phyloP scores from a whole-genome alignment of 176 grass and related monocot genomes.

The Avena eriantha region DNA sequence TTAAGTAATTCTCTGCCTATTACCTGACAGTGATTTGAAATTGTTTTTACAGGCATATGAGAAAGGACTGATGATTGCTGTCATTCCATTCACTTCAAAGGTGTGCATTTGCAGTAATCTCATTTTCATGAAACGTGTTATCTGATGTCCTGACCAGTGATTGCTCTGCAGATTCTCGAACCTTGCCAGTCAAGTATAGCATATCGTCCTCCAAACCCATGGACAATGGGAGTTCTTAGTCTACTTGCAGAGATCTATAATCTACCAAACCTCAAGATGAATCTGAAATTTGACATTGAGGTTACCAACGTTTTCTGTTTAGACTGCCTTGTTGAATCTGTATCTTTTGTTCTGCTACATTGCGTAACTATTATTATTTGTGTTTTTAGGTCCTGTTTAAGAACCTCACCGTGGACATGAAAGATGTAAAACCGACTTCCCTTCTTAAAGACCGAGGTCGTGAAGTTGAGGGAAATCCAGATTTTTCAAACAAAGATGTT shows the following conservation, averaged over 20 bases:
- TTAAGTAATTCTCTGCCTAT: not conserved
- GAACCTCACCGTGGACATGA: conserved; percentile 81
- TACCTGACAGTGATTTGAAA: conserved; percentile 19
- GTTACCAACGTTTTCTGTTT: conserved; percentile 42
- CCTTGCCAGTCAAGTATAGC: conserved; percentile 86
- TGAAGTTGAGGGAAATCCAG: conserved; percentile 84
- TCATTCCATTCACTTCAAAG: conserved; percentile 92
- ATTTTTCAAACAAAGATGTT: conserved; percentile 92
- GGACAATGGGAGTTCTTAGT: conserved; percentile 92
- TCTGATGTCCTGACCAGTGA: conserved; percentile 6
- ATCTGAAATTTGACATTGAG: conserved; percentile 95
- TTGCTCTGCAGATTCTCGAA: conserved; percentile 75
- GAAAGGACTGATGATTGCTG: conserved; percentile 88
- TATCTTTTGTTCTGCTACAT: conserved; percentile 27
- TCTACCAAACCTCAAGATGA: conserved; percentile 94
- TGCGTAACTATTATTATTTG: conserved; percentile 27
- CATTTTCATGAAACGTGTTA: conserved; percentile 14
- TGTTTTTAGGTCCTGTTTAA: conserved; percentile 80
- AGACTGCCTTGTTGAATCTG: conserved; percentile 4
- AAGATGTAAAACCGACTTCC: conserved; percentile 83
- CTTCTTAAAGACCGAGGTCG: conserved; percentile 75
- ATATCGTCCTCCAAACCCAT: conserved; percentile 87
- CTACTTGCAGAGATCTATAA: conserved; percentile 88
- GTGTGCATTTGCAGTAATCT: conserved; percentile 46
- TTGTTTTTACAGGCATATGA: conserved; percentile 79